These are phyloP conservation scores for Botrytis medusae DNA, from an alignment of 2,329 filamentous ascomycete genomes.

Conservation along the genomic window DNA sequence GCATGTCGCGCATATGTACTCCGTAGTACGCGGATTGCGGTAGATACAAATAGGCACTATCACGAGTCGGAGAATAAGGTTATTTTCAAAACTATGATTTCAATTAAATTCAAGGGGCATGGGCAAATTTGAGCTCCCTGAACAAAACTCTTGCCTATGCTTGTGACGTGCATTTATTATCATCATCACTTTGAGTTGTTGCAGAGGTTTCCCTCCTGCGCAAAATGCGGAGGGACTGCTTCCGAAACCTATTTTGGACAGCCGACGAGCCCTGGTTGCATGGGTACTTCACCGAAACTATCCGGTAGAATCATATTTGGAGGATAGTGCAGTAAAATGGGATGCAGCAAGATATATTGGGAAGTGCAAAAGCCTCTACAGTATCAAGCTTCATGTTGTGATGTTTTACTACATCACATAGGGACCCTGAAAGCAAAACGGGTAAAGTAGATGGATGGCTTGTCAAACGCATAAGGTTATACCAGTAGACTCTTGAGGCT, in stretches of 20 bases:
- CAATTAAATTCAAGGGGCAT: neutral
- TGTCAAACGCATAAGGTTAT: neutral
- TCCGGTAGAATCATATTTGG: neutral
- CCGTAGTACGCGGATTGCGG: neutral
- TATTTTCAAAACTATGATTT: neutral
- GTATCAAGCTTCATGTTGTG: neutral
- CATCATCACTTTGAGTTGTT: neutral
- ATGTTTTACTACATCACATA: neutral
- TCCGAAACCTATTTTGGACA: neutral
- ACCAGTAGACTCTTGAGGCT: neutral
- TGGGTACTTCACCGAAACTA: neutral
- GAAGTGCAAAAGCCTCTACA: neutral
- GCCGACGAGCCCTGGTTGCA: neutral
- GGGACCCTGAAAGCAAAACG: neutral
- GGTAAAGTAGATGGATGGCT: slow-evolving; percentile 2
- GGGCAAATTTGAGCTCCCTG: neutral
- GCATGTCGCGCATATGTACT: slow-evolving; percentile 6
- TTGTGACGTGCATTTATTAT: neutral
- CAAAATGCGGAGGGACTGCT: slow-evolving; percentile 4
- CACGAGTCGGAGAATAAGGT: neutral
- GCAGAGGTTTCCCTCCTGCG: neutral
- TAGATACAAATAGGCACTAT: neutral
- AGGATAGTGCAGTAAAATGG: neutral
- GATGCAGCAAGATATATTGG: neutral
- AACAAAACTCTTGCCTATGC: neutral